A percentile compares a stretch with the other conserved stretches of the same genome.
Conservation (phyloP, 805 yeast genomes). For the Suhomyces vadensis region DNA sequence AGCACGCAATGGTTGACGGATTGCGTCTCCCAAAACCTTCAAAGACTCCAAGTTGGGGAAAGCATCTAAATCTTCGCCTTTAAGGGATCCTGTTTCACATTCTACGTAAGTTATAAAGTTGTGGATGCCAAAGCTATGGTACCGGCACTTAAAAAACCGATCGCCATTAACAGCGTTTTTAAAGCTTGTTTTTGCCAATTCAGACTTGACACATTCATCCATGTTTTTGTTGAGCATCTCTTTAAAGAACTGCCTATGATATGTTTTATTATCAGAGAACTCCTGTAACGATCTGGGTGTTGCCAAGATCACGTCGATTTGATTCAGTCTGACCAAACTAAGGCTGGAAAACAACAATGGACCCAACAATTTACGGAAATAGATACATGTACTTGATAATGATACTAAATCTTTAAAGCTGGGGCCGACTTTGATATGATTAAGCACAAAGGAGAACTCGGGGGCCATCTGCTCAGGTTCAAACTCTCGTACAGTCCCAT, state of each 20-base stretch:
- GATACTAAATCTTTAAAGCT: slow-evolving; percentile 14
- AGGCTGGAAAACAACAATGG: slow-evolving; percentile 19
- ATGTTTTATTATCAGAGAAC: slow-evolving; percentile 18
- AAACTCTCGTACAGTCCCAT: not conserved
- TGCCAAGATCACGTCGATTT: slow-evolving; percentile 27
- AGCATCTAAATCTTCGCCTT: slow-evolving; percentile 13
- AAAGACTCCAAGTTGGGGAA: slow-evolving; percentile 22
- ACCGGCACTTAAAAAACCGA: slow-evolving; percentile 15
- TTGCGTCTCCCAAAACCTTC: slow-evolving; percentile 20
- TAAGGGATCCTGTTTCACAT: slow-evolving; percentile 20
- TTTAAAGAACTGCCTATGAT: slow-evolving; percentile 19
- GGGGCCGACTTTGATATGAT: slow-evolving; percentile 1
- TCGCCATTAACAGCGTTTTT: slow-evolving; percentile 15
- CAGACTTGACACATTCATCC: slow-evolving; percentile 18
- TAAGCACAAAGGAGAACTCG: not conserved
- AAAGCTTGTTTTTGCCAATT: slow-evolving; percentile 21
- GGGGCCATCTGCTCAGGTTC: not conserved
- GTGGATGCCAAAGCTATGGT: slow-evolving; percentile 18
- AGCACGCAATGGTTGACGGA: not conserved
- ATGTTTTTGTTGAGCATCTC: slow-evolving; percentile 19
- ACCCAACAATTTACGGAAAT: slow-evolving; percentile 22
- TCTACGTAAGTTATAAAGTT: slow-evolving; percentile 25
- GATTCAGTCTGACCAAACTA: slow-evolving; percentile 29
- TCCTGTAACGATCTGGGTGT: slow-evolving; percentile 20
- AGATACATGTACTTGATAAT: slow-evolving; percentile 26